phyloP scores from a whole-genome alignment of 106 monocot genomes.

The Platanthera zijinensis region DNA sequence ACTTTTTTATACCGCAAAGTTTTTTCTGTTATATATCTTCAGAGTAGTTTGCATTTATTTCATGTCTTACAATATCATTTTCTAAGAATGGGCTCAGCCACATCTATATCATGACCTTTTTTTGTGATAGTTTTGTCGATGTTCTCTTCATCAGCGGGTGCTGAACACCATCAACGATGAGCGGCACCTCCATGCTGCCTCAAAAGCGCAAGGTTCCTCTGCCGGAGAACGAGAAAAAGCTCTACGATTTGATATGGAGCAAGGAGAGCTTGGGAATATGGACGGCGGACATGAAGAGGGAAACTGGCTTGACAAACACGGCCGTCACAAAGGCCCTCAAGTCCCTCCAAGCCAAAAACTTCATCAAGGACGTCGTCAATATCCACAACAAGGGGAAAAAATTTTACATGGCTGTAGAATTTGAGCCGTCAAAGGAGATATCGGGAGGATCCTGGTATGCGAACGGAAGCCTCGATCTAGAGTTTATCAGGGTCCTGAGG shows the following conservation, averaged over 20 bases:
- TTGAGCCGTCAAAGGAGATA: constrained; percentile 51
- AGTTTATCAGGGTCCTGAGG: constrained; percentile 31
- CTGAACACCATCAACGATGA: not conserved
- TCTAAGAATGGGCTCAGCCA: no score
- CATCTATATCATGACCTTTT: no score
- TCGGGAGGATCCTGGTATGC: constrained; percentile 65
- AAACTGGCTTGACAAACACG: constrained; percentile 12
- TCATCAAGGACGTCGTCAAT: constrained; percentile 53
- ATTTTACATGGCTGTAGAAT: constrained; percentile 44
- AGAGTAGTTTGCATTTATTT: no score
- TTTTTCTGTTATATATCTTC: no score
- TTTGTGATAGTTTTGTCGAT: no score
- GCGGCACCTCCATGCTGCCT: constrained; percentile 3
- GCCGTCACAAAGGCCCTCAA: constrained; percentile 37
- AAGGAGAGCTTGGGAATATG: constrained; percentile 45
- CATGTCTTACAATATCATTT: no score
- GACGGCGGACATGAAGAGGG: constrained; percentile 37
- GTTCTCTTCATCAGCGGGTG: no score
- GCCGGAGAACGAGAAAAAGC: constrained; percentile 16
- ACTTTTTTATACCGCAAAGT: no score
- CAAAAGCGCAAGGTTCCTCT: constrained; percentile 18
- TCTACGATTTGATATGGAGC: constrained; percentile 39
- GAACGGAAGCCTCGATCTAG: constrained; percentile 40
- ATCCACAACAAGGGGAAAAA: constrained; percentile 38
- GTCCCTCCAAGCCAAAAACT: constrained; percentile 24